Evolutionary conservation across 2,329 filamentous ascomycete species (phyloP), one percentile per base, ranked within the genome.

Genomic region (Emergomyces orientalis): DNA sequence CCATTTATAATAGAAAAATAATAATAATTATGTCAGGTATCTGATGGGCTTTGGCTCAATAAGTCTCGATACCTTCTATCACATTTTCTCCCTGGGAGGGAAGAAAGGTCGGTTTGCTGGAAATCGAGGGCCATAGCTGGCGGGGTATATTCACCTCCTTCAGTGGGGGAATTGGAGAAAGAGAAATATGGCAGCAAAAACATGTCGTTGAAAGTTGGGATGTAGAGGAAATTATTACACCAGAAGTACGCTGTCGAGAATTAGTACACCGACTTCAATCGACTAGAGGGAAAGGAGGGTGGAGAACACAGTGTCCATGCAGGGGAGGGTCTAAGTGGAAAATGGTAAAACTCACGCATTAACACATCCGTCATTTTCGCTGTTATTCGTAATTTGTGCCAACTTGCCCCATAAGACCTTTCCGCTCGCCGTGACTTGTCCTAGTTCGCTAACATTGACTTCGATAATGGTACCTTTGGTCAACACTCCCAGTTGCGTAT

Each of bases 381-480:
- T 73, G 58, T 71, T 76, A 66, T 74, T 79, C 60, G 76, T 83
- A 59, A 90, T 82, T 76, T 91, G 88, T 8, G 89, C 89, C 78
- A 87, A 94, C 68, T 90, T 83, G 69, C 90, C 91, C 92, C 92
- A 97, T 7, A 93, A 90, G 9, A 96, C 90, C 79, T 97, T 97
- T 66, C 94, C 94, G 66, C 86, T 87, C 1, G 92, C 88, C 2
- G 94, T 97, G 19, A 95, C 91, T 65, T 97, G 80, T 66, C 94
- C 94, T 66, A 97, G 78, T 75, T 99, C 94, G 63, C 85, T 89
- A 37, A 97, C 91, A 73, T 99, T 96, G 71, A 97, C 91, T 77
- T 97, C 93, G 71, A 93, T 86, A 65, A 88, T 85, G 37, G 86
- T 93, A 67, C 90, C 90, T 78, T 91, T 91, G 57, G 89, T 93